Conservation (phyloP, 768 basidiomycete species). For the Wakefieldia striispora region DNA sequence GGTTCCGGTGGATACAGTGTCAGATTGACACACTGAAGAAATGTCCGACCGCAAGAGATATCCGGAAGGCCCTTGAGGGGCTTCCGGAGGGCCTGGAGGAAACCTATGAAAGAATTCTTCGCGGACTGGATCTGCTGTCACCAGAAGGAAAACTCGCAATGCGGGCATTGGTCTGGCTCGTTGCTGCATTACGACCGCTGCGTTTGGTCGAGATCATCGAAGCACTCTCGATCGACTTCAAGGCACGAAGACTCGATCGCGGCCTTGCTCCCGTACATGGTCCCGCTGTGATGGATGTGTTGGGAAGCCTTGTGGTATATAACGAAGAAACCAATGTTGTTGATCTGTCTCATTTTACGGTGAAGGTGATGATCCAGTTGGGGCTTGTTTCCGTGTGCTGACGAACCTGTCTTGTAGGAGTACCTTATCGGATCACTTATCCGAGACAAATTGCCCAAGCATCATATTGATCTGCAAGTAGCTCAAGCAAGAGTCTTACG, state of each 20-base stretch:
- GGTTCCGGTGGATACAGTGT: constrained; percentile 20
- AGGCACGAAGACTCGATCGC: neutral
- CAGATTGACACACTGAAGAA: constrained; percentile 2
- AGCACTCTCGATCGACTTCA: constrained; percentile 12
- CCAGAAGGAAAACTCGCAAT: neutral
- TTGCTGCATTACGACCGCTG: constrained; percentile 9
- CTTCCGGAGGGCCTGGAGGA: constrained; percentile 15
- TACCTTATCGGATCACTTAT: neutral
- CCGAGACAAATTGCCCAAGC: neutral
- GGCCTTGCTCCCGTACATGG: too few species aligned
- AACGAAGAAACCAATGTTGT: constrained; percentile 3
- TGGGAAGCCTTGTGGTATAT: constrained; percentile 4
- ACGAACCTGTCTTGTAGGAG: constrained; percentile 1
- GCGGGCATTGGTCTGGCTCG: constrained; percentile 14
- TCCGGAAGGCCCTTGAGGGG: constrained; percentile 2
- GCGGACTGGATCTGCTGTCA: neutral
- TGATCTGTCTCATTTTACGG: constrained; percentile 13
- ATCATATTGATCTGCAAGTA: neutral
- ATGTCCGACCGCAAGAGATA: constrained; percentile 2
- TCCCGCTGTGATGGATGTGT: constrained; percentile 1
- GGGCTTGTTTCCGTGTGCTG: too few species aligned
- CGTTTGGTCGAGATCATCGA: constrained; percentile 3
- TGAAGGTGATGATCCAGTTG: constrained; percentile 6
- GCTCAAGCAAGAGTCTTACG: neutral
- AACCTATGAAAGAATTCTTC: constrained; percentile 19